These are phyloP conservation scores for Microsporum audouinii DNA, from an alignment of 2,329 filamentous ascomycete species.

Conservation along the genomic window DNA sequence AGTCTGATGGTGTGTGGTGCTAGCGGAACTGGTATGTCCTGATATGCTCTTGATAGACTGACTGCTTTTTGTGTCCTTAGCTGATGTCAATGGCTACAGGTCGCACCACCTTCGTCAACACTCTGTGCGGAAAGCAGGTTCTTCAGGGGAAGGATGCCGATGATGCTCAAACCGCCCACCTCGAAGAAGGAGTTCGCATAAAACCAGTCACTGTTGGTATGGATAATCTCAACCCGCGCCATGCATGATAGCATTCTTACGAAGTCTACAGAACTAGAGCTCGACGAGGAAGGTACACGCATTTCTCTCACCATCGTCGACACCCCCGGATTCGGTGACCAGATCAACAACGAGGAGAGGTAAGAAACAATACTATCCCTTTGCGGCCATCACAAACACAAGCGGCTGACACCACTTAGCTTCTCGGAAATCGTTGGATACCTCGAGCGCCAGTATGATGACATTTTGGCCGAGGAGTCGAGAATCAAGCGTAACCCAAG, in stretches of 20 bases:
- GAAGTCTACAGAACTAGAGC: slow-evolving; percentile 60
- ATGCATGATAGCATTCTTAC: slow-evolving; percentile 21
- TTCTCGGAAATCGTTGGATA: slow-evolving; percentile 97
- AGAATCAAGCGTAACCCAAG: slow-evolving; percentile 99
- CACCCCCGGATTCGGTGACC: slow-evolving; percentile 94
- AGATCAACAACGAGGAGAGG: slow-evolving; percentile 98
- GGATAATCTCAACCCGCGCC: slow-evolving; percentile 25
- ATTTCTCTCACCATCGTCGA: slow-evolving; percentile 98
- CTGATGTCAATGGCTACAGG: slow-evolving; percentile 41
- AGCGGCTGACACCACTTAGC: slow-evolving; percentile 37
- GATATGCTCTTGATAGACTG: slow-evolving; percentile 7
- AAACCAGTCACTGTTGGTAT: slow-evolving; percentile 95
- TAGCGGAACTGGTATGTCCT: slow-evolving; percentile 73
- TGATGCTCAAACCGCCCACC: slow-evolving; percentile 73
- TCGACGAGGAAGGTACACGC: slow-evolving; percentile 96
- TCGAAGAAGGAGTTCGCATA: slow-evolving; percentile 96
- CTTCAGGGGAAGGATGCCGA: slow-evolving; percentile 86
- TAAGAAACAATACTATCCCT: slow-evolving; percentile 30
- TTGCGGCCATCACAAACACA: background rate
- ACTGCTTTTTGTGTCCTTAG: slow-evolving; percentile 12
- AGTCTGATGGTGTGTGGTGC: slow-evolving; percentile 99
- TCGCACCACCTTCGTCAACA: slow-evolving; percentile 98
- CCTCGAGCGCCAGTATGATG: slow-evolving; percentile 98
- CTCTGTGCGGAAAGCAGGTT: slow-evolving; percentile 89
- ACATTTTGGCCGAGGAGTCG: slow-evolving; percentile 97